Evolutionary conservation across 2,329 filamentous ascomycete species (phyloP).

Genomic region (Aureobasidium pullulans): DNA sequence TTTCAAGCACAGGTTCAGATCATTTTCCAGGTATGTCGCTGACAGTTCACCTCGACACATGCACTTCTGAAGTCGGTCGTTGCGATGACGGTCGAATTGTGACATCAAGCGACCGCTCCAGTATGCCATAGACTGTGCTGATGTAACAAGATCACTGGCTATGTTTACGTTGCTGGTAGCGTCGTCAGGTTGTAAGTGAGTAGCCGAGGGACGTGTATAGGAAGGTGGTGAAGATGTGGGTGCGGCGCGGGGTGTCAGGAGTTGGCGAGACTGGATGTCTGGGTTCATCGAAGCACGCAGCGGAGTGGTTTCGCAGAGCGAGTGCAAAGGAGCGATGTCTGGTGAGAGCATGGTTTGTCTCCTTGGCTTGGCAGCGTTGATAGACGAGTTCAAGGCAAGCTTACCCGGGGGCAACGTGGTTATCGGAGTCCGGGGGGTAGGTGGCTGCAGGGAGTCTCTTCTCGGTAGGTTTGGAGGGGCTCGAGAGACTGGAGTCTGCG

Average conservation of each 20-base stretch:
- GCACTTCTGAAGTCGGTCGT: background rate
- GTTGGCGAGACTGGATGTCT: background rate
- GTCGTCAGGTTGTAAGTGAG: background rate
- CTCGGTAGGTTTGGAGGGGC: background rate
- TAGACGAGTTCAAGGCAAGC: background rate
- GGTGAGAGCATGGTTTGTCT: background rate
- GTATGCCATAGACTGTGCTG: conserved; percentile 1
- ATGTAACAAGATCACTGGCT: background rate
- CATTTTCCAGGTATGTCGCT: background rate
- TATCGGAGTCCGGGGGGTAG: background rate
- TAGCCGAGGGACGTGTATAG: background rate
- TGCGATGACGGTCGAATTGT: conserved; percentile 2
- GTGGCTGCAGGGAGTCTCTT: background rate
- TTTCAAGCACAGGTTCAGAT: background rate
- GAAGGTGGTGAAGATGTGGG: background rate
- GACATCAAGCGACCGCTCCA: conserved; percentile 9
- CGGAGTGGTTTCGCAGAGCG: background rate
- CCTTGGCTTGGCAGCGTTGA: background rate
- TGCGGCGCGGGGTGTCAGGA: background rate
- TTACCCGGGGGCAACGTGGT: background rate
- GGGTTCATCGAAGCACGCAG: background rate
- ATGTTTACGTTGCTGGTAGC: background rate
- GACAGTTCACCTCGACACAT: background rate
- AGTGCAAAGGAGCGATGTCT: background rate
- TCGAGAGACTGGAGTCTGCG: background rate